A percentile compares a stretch with the other conserved stretches of the same genome.
Evolutionary conservation across 2,329 filamentous ascomycete species (phyloP).

Genomic region (Diaporthe ampelina): DNA sequence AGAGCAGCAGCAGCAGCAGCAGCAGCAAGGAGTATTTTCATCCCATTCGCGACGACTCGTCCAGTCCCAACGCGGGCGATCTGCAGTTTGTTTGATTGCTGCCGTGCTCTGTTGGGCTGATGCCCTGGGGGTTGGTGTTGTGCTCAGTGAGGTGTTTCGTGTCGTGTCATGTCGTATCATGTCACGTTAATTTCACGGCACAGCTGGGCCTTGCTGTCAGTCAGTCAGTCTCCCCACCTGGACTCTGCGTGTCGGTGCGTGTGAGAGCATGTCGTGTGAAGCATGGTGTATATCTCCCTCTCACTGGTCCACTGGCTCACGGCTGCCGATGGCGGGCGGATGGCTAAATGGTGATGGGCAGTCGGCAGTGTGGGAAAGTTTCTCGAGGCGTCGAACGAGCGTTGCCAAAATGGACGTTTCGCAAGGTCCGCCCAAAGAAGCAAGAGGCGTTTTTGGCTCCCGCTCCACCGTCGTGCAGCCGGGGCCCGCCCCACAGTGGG

Average conservation of each 20-base stretch:
- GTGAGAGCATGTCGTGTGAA: neutral
- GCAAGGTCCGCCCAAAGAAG: constrained; percentile 41
- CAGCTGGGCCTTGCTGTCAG: neutral
- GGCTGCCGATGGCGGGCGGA: neutral
- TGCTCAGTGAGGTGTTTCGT: neutral
- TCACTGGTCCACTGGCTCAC: neutral
- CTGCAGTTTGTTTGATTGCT: neutral
- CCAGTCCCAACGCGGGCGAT: constrained; percentile 1
- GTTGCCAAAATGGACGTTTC: constrained; percentile 32
- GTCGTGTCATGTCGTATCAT: neutral
- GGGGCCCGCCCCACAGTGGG: constrained; percentile 10
- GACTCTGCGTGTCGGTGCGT: neutral
- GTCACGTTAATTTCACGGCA: neutral
- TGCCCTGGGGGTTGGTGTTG: neutral
- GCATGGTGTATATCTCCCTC: neutral
- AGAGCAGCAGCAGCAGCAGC: neutral
- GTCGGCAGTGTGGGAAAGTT: neutral
- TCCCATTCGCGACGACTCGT: constrained; percentile 15
- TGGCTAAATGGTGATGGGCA: constrained; percentile 13
- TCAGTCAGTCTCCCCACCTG: neutral
- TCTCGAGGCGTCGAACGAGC: constrained; percentile 12
- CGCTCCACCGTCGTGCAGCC: constrained; percentile 18
- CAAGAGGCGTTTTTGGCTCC: constrained; percentile 33
- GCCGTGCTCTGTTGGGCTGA: neutral
- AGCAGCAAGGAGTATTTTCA: constrained; percentile 12